These are phyloP conservation scores for Decorospora gaudefroyi DNA, from an alignment of 2,329 filamentous ascomycete species.

Conservation along the genomic window DNA sequence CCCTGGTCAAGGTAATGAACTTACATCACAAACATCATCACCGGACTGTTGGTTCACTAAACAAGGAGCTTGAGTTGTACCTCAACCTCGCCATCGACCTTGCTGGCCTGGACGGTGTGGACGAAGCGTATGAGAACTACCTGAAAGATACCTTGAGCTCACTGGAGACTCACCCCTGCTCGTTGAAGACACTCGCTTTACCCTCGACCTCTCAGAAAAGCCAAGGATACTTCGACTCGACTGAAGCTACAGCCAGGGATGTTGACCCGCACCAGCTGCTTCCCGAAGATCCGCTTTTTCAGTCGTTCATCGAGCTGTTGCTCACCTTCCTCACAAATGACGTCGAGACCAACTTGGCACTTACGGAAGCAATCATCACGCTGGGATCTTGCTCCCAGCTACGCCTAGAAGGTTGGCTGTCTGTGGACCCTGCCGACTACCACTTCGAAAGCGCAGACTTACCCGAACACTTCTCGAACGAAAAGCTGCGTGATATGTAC, in stretches of 20 bases:
- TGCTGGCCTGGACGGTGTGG: constrained; percentile 70
- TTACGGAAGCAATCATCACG: constrained; percentile 82
- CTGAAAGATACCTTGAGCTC: constrained; percentile 71
- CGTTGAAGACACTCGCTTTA: constrained; percentile 67
- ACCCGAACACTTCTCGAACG: constrained; percentile 32
- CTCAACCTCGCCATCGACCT: constrained; percentile 70
- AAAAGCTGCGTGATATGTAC: constrained; percentile 40
- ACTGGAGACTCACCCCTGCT: constrained; percentile 75
- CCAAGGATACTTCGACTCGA: constrained; percentile 52
- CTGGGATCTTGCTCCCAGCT: constrained; percentile 84
- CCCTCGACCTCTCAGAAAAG: constrained; percentile 63
- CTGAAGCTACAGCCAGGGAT: constrained; percentile 61
- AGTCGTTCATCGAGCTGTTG: constrained; percentile 62
- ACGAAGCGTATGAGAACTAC: constrained; percentile 72
- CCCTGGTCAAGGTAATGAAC: constrained; percentile 70
- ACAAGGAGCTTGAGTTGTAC: constrained; percentile 74
- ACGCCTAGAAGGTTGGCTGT: constrained; percentile 85
- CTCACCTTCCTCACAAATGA: constrained; percentile 86
- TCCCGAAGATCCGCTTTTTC: constrained; percentile 63
- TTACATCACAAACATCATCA: constrained; percentile 59
- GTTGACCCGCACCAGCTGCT: constrained; percentile 63
- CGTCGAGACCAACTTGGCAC: constrained; percentile 84
- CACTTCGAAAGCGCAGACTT: constrained; percentile 35
- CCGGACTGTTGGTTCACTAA: constrained; percentile 73
- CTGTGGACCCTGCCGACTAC: constrained; percentile 66